Percentiles rank a stretch among this genome's conserved stretches.
phyloP scores from a whole-genome alignment of 169 alveolate genomes.

The Cryptosporidium tyzzeri region DNA sequence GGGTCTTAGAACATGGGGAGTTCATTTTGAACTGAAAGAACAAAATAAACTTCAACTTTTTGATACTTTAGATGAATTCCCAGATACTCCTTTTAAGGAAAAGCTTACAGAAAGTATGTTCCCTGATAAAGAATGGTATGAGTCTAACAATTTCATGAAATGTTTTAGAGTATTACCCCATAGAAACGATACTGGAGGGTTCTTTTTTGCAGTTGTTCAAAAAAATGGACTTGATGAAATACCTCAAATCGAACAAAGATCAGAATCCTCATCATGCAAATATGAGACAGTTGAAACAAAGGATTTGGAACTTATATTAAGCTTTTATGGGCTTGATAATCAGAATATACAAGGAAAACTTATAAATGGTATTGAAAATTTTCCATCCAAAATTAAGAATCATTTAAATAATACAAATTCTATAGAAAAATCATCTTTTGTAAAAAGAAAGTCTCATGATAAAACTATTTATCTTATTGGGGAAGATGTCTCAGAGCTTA shows the following conservation, averaged over 20 bases:
- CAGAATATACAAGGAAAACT: neutral
- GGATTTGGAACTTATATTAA: conserved; percentile 1
- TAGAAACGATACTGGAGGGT: conserved; percentile 95
- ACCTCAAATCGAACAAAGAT: neutral
- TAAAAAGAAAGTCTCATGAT: conserved; percentile 4
- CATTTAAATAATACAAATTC: neutral
- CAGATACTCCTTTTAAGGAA: conserved; percentile 78
- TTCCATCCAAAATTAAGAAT: neutral
- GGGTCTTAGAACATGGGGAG: conserved; percentile 84
- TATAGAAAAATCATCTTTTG: neutral
- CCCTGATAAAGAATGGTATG: conserved; percentile 80
- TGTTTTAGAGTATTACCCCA: conserved; percentile 94
- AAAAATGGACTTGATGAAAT: conserved; percentile 33
- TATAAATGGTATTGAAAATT: neutral
- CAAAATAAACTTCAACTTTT: conserved; percentile 76
- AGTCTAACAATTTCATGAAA: conserved; percentile 78
- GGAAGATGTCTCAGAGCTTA: neutral
- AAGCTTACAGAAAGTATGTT: conserved; percentile 78
- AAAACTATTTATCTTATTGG: conserved; percentile 29
- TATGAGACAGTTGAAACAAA: conserved; percentile 5
- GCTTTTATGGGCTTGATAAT: conserved; percentile 29
- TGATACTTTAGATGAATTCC: conserved; percentile 79
- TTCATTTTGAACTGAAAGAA: conserved; percentile 76
- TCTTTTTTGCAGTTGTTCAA: conserved; percentile 89
- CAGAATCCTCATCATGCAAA: neutral